A percentile compares a stretch with the other conserved stretches of the same genome.
Evolutionary conservation across 495 filamentous ascomycete species (phyloP).

Genomic region (Hyaloscypha bicolor): DNA sequence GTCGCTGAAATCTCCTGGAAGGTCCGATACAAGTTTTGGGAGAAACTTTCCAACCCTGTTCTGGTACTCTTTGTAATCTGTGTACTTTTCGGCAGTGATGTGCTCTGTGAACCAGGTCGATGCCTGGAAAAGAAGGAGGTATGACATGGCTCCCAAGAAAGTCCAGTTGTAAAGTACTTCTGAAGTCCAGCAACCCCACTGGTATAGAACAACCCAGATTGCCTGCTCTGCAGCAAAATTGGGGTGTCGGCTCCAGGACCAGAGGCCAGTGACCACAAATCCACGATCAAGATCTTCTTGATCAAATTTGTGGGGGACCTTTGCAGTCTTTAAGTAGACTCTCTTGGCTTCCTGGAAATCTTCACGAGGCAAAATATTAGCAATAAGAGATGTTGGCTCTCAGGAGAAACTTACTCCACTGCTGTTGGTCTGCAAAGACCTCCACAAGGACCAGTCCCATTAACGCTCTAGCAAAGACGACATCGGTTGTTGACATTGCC

Average conservation of each 20-base stretch:
- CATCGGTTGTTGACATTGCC: slow-evolving; percentile 57
- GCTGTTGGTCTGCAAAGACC: slow-evolving; percentile 86
- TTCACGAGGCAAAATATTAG: slow-evolving; percentile 34
- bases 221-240: slow-evolving; percentile 94
- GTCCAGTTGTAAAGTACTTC: slow-evolving; percentile 78
- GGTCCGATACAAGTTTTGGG: slow-evolving; percentile 57
- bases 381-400: not conserved
- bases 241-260: slow-evolving; percentile 84
- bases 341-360: slow-evolving; percentile 82
- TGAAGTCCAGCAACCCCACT: slow-evolving; percentile 79
- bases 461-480: slow-evolving; percentile 66
- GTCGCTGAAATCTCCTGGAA: slow-evolving; percentile 42
- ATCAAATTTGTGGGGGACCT: slow-evolving; percentile 61
- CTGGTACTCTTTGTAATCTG: slow-evolving; percentile 87
- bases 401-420: slow-evolving; percentile 67
- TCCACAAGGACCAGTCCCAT: slow-evolving; percentile 74
- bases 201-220: slow-evolving; percentile 85
- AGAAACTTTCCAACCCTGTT: slow-evolving; percentile 78
- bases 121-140: slow-evolving; percentile 82
- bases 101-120: slow-evolving; percentile 85
- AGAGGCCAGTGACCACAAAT: slow-evolving; percentile 84
- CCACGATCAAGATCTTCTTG: slow-evolving; percentile 87
- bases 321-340: slow-evolving; percentile 68
- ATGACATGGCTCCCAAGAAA: slow-evolving; percentile 65
- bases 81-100: slow-evolving; percentile 80